Conservation (phyloP, 2,329 filamentous ascomycete species). For the Aspergillus flavus region DNA sequence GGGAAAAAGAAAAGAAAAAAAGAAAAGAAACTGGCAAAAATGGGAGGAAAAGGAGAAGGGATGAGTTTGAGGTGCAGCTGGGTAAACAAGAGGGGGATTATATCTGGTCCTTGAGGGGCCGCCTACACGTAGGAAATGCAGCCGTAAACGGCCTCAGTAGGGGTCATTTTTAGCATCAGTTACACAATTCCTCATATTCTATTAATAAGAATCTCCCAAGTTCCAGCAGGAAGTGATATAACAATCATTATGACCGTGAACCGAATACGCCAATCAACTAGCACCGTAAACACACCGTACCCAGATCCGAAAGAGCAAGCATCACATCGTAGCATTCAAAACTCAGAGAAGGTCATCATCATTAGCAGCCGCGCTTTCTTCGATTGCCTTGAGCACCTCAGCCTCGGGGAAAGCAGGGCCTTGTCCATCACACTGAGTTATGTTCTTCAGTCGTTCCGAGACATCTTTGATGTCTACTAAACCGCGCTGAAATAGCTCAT, state of each 20-base stretch:
- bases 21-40: no score
- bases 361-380: conserved; percentile 74
- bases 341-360: conserved; percentile 73
- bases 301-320: neutral
- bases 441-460: conserved; percentile 73
- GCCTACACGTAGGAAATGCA: neutral
- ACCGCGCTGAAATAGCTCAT: conserved; percentile 75
- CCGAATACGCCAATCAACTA: neutral
- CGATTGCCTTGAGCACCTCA: conserved; percentile 72
- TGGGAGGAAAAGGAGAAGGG: neutral
- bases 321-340: conserved; percentile 3
- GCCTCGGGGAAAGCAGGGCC: conserved; percentile 85
- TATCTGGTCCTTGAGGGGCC: neutral
- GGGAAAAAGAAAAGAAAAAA: no score
- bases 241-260: neutral
- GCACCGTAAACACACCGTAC: neutral
- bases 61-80: neutral
- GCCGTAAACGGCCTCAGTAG: neutral
- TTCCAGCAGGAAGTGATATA: neutral
- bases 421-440: conserved; percentile 81
- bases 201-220: neutral
- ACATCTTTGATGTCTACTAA: conserved; percentile 81
- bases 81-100: neutral
- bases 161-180: neutral
- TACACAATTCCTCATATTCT: neutral